Percentiles rank a stretch among this genome's conserved stretches.
phyloP scores from a whole-genome alignment of 2,329 filamentous ascomycete genomes.

The Cercospora brassicicola region DNA sequence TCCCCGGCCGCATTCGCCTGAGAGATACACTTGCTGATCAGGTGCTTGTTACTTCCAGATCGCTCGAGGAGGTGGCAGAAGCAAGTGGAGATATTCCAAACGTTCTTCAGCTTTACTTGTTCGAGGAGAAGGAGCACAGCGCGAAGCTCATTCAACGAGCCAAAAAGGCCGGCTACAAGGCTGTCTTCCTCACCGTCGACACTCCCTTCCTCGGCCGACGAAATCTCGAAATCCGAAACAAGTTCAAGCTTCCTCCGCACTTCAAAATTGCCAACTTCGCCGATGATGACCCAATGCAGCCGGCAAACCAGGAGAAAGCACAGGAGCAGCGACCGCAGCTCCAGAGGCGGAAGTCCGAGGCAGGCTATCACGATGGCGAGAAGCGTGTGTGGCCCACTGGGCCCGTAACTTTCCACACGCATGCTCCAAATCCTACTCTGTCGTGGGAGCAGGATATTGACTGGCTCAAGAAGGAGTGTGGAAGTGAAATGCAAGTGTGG shows the following conservation, averaged over 20 bases:
- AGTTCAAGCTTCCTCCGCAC: constrained; percentile 47
- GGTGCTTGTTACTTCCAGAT: constrained; percentile 8
- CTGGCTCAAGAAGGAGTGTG: constrained; percentile 48
- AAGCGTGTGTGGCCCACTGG: constrained; percentile 38
- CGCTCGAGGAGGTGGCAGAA: constrained; percentile 54
- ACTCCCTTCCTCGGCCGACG: constrained; percentile 56
- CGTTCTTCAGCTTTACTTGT: constrained; percentile 57
- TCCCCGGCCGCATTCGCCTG: background rate
- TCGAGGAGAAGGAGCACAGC: constrained; percentile 55
- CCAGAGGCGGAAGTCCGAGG: constrained; percentile 11
- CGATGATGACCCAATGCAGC: constrained; percentile 26
- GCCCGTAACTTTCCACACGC: constrained; percentile 43
- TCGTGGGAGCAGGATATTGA: constrained; percentile 53
- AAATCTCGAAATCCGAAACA: constrained; percentile 57
- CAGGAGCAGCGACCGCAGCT: constrained; percentile 10
- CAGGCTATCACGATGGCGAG: constrained; percentile 28
- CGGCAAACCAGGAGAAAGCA: constrained; percentile 17
- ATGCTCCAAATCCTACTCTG: constrained; percentile 44
- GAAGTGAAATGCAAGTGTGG: constrained; percentile 53
- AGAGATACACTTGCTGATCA: background rate
- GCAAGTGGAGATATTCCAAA: constrained; percentile 48
- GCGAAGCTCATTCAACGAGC: constrained; percentile 42
- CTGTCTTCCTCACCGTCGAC: constrained; percentile 59
- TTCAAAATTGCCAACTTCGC: constrained; percentile 41
- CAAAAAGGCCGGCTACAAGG: constrained; percentile 52